Evolutionary conservation across 2,329 filamentous ascomycete genomes (phyloP), one percentile per base, ranked within the genome.

Genomic region (Chaetomium sp.): DNA sequence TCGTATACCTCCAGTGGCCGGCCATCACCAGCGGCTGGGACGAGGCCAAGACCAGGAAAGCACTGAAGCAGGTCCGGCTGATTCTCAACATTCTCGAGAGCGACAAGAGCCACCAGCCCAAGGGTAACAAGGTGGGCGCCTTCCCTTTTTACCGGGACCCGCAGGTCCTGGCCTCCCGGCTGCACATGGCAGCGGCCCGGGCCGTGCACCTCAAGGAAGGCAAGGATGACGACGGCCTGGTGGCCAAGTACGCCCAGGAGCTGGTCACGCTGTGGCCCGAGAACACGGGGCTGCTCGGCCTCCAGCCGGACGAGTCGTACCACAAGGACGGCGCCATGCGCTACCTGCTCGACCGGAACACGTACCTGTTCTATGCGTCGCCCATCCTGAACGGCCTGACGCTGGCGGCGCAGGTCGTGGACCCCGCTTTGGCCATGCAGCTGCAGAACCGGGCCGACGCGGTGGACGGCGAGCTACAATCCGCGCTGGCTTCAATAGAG

Each of bases 31-130:
- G 72, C 67, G 72, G 67, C 23, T 80, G 75, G 73, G 70, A 73
- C 47, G 69, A 72, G 63, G 69, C 66, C 16, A 70, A 76, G 71
- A 80, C 80, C 16, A 72, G 72, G 49, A 74, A 79, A 73, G 80
- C 82, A 2, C 74, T 82, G 60, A 77, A 72, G 65, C 82, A 80
- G 78, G 76, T 77, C 8, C 78, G 82, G 65, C 73, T 79, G 64
- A 74, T 87, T 19, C 66, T 85, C 62, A 82, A 85, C 54, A 72
- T 85, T 66, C 73, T 85, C 51, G 76, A 84, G 69, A 58, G 21
- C 42, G 75, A 79, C 29, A 72, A 78, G 16, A 12, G 10, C 19
- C 65, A 67, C 54, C 1, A 4, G n/a, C 55, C 62, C 3, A 50
- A 3, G 16, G 6, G 4, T 21, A 23, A 21, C 0, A 23, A 21